Evolutionary conservation across 148 eudicot genomes (phyloP), one percentile per base, ranked within the genome.

Genomic region (Persicaria tinctoria): DNA sequence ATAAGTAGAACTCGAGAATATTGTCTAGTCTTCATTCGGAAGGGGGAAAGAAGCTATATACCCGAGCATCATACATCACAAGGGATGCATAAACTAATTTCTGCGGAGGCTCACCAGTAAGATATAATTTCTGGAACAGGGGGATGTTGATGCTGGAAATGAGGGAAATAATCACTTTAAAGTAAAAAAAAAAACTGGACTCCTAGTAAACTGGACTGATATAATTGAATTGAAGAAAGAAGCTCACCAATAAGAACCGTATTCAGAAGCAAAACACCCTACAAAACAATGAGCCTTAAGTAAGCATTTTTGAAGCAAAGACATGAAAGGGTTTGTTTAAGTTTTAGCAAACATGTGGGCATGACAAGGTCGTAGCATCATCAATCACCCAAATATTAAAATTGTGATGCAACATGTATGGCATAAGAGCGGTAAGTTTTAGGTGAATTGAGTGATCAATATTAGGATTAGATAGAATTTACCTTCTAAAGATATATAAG

Each of bases 41-140:
- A 17, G 1, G 41, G 18, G 27, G 27, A 60, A 10, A 8, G 41
- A 44, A 17, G 5, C 8, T 66, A 9, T 53, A 53, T 84, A 94
- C 98, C 97, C 92, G 98, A 32, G 98, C 96, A 73, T 94, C 98
- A 79, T 92, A 94, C 98, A 92, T 90, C 69, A 86, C 62, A 78
- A 94, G 89, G 74, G 81, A 77, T 69, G 98, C 98, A 80, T 91
- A 94, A 80, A 94, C 93, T 63, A 83, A 20, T 20, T 20, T 44
- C 4, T 13, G 47, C 38, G 2, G 38, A 32, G 38, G 38, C 38
- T 32, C 23, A 20, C 23, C 23, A 20, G 23, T 32, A 32, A 32
- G 2, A 32, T 0, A 0, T 1, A 32, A 32, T 32, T 20, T 20
- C 23, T 20, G 23, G 23, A 20, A 20, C 23, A 20, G 23, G 23